These are phyloP conservation scores for Mycena filopes DNA, from an alignment of 768 basidiomycete genomes.

Conservation along the genomic window DNA sequence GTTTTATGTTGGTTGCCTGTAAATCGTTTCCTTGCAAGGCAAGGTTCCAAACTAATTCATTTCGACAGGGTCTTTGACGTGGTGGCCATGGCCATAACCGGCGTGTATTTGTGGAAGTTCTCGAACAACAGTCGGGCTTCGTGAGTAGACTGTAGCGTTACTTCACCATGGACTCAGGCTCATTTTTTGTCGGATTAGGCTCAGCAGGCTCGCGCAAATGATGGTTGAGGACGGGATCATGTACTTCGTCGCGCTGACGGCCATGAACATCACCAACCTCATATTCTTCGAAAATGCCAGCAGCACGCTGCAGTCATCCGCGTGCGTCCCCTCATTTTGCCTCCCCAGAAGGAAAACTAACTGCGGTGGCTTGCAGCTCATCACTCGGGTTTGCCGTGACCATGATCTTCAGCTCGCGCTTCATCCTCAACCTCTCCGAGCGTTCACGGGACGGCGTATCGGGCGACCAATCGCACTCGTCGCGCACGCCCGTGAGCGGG, in stretches of 20 bases:
- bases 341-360: no score
- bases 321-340: slow-evolving; percentile 4
- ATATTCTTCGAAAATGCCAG: slow-evolving; percentile 18
- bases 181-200: no score
- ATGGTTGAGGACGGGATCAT: slow-evolving; percentile 24
- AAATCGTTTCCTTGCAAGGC: background rate
- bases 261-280: slow-evolving; percentile 26
- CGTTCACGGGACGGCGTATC: slow-evolving; percentile 20
- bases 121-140: slow-evolving; percentile 9
- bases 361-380: background rate
- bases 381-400: slow-evolving; percentile 21
- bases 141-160: slow-evolving; percentile 10
- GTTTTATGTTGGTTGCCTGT: slow-evolving; percentile 25
- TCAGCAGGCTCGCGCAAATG: slow-evolving; percentile 6
- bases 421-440: slow-evolving; percentile 32
- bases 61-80: slow-evolving; percentile 23
- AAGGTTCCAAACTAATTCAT: background rate
- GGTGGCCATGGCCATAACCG: slow-evolving; percentile 12
- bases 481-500: slow-evolving; percentile 2
- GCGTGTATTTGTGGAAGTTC: slow-evolving; percentile 22
- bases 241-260: slow-evolving; percentile 28
- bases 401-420: slow-evolving; percentile 31
- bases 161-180: background rate
- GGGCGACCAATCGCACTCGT: slow-evolving; percentile 16
- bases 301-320: slow-evolving; percentile 16